Conservation (phyloP, 2,329 filamentous ascomycete species). For the Sclerotinia spermophila region DNA sequence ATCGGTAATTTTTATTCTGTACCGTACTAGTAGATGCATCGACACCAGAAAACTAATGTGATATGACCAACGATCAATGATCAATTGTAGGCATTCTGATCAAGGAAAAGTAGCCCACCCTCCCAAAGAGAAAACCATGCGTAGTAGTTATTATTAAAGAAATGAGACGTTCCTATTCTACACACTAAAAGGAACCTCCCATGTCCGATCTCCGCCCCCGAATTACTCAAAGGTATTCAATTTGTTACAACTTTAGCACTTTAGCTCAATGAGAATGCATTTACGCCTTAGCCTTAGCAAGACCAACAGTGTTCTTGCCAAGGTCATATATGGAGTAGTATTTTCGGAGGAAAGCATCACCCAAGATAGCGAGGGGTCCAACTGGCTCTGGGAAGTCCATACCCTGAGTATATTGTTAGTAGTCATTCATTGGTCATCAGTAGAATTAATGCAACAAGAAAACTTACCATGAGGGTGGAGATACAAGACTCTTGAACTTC, state of each 20-base stretch:
- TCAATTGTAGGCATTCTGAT: constrained; percentile 4
- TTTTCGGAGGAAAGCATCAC: constrained; percentile 78
- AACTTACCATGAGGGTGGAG: constrained; percentile 78
- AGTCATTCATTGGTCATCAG: constrained; percentile 58
- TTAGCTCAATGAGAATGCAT: neutral
- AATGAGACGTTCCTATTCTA: constrained; percentile 15
- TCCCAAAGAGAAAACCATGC: neutral
- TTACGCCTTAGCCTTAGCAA: constrained; percentile 66
- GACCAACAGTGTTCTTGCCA: constrained; percentile 80
- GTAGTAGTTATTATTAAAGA: constrained; percentile 8
- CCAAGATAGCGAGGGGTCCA: constrained; percentile 90
- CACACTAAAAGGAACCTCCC: constrained; percentile 14
- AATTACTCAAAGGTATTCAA: neutral
- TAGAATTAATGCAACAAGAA: constrained; percentile 53
- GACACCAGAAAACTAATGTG: constrained; percentile 10
- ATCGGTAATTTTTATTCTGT: neutral
- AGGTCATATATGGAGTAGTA: constrained; percentile 98
- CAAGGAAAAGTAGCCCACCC: constrained; percentile 7
- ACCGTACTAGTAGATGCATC: neutral
- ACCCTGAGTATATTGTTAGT: constrained; percentile 76
- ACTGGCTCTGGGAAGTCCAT: constrained; percentile 64
- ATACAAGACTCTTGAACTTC: constrained; percentile 95
- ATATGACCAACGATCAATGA: constrained; percentile 3
- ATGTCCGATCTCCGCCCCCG: neutral
- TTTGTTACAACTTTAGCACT: constrained; percentile 14